Base-by-base conservation (phyloP, 2,329 filamentous ascomycete genomes). In the Pseudocercospora fijiensis region DNA sequence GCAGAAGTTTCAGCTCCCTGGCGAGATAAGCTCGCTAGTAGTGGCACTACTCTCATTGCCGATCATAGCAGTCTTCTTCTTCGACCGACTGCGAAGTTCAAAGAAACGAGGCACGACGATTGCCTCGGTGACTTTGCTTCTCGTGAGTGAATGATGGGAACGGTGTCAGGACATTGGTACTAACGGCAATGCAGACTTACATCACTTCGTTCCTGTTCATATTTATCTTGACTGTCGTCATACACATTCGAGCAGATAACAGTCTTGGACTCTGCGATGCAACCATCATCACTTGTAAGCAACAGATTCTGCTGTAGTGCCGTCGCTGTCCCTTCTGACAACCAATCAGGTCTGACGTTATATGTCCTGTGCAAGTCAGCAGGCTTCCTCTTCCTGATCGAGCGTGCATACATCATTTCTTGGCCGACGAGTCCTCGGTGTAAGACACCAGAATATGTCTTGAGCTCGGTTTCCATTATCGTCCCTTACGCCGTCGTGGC, bases 371-470 rank as follows among this genome's bases (percentile, higher is more conserved):
- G 60, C 37, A 68, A 69, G 47, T 37, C 59, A 7, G 57, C 62
- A 5, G 61, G 57, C 6, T 64, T 69, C 45, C 33, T 66, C 2
- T 69, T 68, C 58, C 59, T 69, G 26, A 69, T 69, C 57, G 66
- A 68, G 56, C 45, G 67, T 18, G 62, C 62, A n/a, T 69, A 69
- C 60, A 69, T 69, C 18, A 68, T 68, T 22, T 67, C 67, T 9
- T 69, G 65, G 64, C 67, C 67, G 2, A 59, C 64, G 30, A 61
- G 49, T 4, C 64, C 67, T 20, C 47, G 67, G 51, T 43, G 61
- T 24, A 65, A 66, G 26, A 65, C 63, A 13, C 58, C 53, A 22
- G 67, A 69, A 28, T 69, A 69, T 20, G 52, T 68, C 22, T 27
- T 66, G 22, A 69, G 60, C 53, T 64, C 60, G 26, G n/a, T 65